phyloP scores from a whole-genome alignment of 2,329 filamentous ascomycete genomes.

The Colletotrichum cereale region DNA sequence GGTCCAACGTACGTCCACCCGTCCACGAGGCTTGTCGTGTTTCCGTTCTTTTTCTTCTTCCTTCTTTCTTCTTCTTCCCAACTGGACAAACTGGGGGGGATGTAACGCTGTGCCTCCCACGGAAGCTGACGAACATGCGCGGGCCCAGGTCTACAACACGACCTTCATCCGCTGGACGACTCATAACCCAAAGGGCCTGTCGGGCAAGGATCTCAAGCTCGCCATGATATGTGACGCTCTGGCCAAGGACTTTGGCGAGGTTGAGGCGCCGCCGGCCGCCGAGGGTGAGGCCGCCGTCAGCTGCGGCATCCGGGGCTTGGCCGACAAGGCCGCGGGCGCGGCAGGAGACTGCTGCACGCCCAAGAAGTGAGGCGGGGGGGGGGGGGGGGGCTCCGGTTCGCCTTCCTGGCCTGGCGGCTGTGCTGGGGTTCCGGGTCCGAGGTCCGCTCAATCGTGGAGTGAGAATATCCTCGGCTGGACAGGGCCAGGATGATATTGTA shows the following conservation, averaged over 20 bases:
- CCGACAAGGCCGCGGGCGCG: conserved; percentile 58
- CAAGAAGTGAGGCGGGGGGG: conserved; percentile 53
- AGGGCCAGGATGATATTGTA: neutral
- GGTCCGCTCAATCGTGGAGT: neutral
- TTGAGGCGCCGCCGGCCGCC: conserved; percentile 45
- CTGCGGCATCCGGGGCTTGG: conserved; percentile 57
- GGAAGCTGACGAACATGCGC: neutral
- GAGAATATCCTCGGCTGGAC: too few species aligned
- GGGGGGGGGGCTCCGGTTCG: too few species aligned
- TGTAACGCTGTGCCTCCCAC: neutral
- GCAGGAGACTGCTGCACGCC: conserved; percentile 68
- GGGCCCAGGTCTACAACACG: conserved; percentile 74
- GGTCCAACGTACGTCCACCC: conserved; percentile 72
- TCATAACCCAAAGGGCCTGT: conserved; percentile 75
- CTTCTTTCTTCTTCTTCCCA: neutral
- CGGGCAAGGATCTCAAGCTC: conserved; percentile 71
- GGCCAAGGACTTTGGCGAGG: conserved; percentile 69
- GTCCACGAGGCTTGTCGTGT: neutral
- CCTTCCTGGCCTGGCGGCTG: neutral
- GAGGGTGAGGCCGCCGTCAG: conserved; percentile 44
- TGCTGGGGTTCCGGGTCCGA: neutral
- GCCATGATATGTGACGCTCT: conserved; percentile 72
- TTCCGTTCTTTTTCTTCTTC: neutral
- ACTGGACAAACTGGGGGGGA: neutral
- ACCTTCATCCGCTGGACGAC: conserved; percentile 81